Evolutionary conservation across 2,329 filamentous ascomycete species (phyloP).

Genomic region (Cryphonectria parasitica): DNA sequence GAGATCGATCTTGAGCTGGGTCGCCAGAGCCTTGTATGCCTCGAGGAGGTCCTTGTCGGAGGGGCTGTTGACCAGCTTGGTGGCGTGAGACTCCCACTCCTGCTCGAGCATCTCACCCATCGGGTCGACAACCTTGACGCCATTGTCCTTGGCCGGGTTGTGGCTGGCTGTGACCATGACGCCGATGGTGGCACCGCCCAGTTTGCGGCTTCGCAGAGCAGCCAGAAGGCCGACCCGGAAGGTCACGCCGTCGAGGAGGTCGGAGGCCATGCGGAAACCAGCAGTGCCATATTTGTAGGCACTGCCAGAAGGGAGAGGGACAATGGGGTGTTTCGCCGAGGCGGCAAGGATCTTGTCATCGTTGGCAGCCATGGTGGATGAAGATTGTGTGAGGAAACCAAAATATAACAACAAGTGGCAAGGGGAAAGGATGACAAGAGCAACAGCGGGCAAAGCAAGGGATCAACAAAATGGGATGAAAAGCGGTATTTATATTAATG

Average conservation of each 20-base stretch:
- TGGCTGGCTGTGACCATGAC: slow-evolving; percentile 96
- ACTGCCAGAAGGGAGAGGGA: slow-evolving; percentile 50
- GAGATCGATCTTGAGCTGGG: slow-evolving; percentile 76
- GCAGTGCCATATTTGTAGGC: slow-evolving; percentile 69
- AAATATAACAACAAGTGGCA: slow-evolving; percentile 2
- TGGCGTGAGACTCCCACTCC: slow-evolving; percentile 91
- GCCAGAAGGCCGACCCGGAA: slow-evolving; percentile 92
- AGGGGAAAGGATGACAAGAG: background rate
- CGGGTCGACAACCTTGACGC: slow-evolving; percentile 94
- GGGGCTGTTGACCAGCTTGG: slow-evolving; percentile 82
- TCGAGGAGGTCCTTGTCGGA: slow-evolving; percentile 75
- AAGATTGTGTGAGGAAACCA: slow-evolving; percentile 15
- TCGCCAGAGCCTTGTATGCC: slow-evolving; percentile 75
- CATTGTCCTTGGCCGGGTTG: slow-evolving; percentile 88
- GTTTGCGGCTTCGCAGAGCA: slow-evolving; percentile 84
- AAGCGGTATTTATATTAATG: slow-evolving; percentile 17
- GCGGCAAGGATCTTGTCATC: slow-evolving; percentile 59
- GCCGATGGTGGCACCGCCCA: slow-evolving; percentile 88
- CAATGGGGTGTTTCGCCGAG: slow-evolving; percentile 65
- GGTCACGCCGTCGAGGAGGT: slow-evolving; percentile 87
- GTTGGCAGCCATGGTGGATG: slow-evolving; percentile 49
- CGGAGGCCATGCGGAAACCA: slow-evolving; percentile 71
- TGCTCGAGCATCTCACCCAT: slow-evolving; percentile 98
- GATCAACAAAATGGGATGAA: background rate
- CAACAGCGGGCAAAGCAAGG: background rate